Percentiles rank a stretch among this genome's conserved stretches.
These are phyloP conservation scores for Oxyria digyna DNA, from an alignment of 148 eudicot genomes.

Conservation along the genomic window DNA sequence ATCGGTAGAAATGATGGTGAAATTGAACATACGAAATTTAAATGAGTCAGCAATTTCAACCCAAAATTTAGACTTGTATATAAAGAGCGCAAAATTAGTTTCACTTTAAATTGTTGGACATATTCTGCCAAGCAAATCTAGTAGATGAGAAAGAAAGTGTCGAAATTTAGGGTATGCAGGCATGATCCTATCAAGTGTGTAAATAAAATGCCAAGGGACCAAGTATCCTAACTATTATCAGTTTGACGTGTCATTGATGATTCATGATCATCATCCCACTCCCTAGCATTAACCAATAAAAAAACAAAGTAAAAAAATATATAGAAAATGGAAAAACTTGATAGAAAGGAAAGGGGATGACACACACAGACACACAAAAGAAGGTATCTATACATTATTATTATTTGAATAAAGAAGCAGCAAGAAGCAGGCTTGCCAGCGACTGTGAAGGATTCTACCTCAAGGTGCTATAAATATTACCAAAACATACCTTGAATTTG, in stretches of 20 bases:
- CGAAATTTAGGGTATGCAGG: neutral
- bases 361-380: neutral
- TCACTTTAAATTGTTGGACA: neutral
- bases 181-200: neutral
- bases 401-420: neutral
- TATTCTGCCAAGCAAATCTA: neutral
- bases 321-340: neutral
- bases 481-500: slow-evolving; percentile 71
- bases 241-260: neutral
- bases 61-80: neutral
- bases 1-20: neutral
- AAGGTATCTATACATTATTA: neutral
- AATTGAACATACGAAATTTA: neutral
- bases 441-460: neutral
- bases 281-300: neutral
- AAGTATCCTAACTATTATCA: neutral
- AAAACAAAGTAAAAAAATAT: neutral
- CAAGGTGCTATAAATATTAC: neutral
- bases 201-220: neutral
- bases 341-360: neutral
- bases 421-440: neutral
- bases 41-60: neutral
- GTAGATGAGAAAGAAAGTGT: neutral
- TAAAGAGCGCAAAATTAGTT: neutral
- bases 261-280: neutral